Base-by-base conservation (phyloP, 2,329 filamentous ascomycete genomes). In the Pseudogymnoascus sp. region DNA sequence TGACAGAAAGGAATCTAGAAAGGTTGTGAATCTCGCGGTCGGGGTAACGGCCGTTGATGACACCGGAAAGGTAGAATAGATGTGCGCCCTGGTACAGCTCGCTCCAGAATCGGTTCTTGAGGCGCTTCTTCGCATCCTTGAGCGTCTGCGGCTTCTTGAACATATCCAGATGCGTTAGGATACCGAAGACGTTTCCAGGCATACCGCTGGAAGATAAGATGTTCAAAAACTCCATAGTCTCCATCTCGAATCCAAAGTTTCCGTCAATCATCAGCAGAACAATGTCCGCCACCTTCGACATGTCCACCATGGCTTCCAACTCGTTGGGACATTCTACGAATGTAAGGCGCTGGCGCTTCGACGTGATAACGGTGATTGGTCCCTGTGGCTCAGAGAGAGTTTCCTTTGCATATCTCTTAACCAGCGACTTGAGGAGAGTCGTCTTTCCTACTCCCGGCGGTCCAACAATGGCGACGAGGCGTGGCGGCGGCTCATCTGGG, bases 171-270 rank as follows among this genome's bases (percentile, higher is more conserved):
- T 99, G 95, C 14, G 94, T 97, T 47, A 99, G 82, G 62, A 99
- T 92, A 59, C 94, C 94, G 72, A 99, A 97, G 37, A 99, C 92
- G 69, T 99, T 99, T 66, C 94, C 93, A 0, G 95, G 94, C 93
- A 99, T 97, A 74, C 94, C 94, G 30, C 90, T 96, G 2, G 91
- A 85, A n/a, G 90, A 88, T 58, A 99, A 79, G 15, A 97, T 87
- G 68, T 97, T 97, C 71, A 99, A 78, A 64, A 99, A 99, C 75
- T 99, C 94, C 94, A 99, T 99, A 0, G 94, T 99, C 80, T 99
- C 94, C 94, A 99, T 99, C 76, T 99, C 94, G 71, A 99, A 99
- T 12, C 94, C 95, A 70, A 89, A 99, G 76, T 97, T 97, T 61
- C 94, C 95, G 72, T 99, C 94, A 68, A 99, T 99, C 90, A 99